Conservation (phyloP, 1,284 basidiomycete genomes). For the Rhodotorula sp. region DNA sequence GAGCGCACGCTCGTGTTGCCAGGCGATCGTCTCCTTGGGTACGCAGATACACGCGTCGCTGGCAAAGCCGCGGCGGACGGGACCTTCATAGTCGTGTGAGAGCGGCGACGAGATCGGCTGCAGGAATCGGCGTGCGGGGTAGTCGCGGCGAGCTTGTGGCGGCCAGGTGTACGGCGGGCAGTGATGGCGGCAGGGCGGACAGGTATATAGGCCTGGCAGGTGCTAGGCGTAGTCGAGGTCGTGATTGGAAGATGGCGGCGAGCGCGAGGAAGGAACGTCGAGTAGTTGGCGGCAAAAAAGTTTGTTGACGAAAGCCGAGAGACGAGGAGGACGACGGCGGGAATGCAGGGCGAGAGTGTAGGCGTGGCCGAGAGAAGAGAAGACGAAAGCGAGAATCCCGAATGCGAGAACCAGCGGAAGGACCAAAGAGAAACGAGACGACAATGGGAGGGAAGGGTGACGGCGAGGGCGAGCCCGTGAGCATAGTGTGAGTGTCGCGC, state of each 20-base stretch:
- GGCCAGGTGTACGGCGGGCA: not conserved
- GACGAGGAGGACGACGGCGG: not conserved
- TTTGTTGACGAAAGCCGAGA: not conserved
- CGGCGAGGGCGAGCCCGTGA: not conserved
- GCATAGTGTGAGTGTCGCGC: slow-evolving; percentile 4
- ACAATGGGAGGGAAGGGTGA: not conserved
- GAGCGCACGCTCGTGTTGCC: slow-evolving; percentile 9
- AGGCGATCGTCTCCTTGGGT: slow-evolving; percentile 20
- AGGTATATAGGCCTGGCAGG: not conserved
- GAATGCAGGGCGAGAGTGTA: not conserved
- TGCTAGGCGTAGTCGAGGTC: not conserved
- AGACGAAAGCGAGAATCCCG: too few species aligned
- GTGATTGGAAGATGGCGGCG: not conserved
- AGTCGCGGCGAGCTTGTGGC: slow-evolving; percentile 2
- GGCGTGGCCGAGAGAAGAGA: not conserved
- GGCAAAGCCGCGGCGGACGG: slow-evolving; percentile 13
- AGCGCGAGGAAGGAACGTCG: slow-evolving; percentile 5
- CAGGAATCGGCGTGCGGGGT: slow-evolving; percentile 15
- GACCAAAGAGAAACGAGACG: not conserved
- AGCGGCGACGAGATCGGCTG: slow-evolving; percentile 1
- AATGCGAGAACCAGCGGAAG: not conserved
- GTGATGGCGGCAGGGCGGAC: not conserved
- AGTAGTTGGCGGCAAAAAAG: slow-evolving; percentile 1
- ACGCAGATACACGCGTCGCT: slow-evolving; percentile 17
- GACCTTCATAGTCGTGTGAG: slow-evolving; percentile 21